Conservation (phyloP, 352 stramenopile species). For the Phytophthora foliorum region DNA sequence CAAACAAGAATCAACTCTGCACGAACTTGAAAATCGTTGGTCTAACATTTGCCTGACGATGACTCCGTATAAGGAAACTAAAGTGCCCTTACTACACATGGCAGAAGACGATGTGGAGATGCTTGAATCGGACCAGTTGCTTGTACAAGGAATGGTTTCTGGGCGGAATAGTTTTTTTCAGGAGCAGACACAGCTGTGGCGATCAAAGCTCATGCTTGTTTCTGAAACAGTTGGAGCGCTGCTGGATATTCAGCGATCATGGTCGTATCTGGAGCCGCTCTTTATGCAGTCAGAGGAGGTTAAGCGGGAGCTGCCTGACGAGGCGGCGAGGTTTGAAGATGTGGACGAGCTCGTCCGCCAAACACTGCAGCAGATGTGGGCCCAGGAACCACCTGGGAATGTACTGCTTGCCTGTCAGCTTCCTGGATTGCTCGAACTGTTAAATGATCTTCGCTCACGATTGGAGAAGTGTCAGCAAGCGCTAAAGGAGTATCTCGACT, state of each 20-base stretch:
- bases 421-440: conserved; percentile 72
- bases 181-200: conserved; percentile 63
- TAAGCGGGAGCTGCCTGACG: conserved; percentile 93
- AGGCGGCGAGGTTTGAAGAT: conserved; percentile 87
- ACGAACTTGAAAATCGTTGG: conserved; percentile 87
- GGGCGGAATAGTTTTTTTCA: conserved; percentile 81
- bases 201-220: conserved; percentile 67
- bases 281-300: conserved; percentile 97
- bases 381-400: conserved; percentile 72
- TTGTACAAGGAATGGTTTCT: conserved; percentile 94
- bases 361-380: conserved; percentile 84
- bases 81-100: conserved; percentile 88
- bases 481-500: conserved; percentile 95
- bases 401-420: conserved; percentile 84
- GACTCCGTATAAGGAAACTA: conserved; percentile 89
- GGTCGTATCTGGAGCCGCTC: conserved; percentile 96
- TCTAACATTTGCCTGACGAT: conserved; percentile 78
- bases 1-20: conserved; percentile 89
- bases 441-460: conserved; percentile 80
- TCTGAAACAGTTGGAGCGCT: conserved; percentile 90
- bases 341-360: conserved; percentile 87
- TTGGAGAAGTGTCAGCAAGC: conserved; percentile 95
- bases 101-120: conserved; percentile 95
- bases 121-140: conserved; percentile 95
- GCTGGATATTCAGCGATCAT: conserved; percentile 95